phyloP scores from a whole-genome alignment of 1,139 yeast genomes.

The Zhuliangozyma blackwelliae region DNA sequence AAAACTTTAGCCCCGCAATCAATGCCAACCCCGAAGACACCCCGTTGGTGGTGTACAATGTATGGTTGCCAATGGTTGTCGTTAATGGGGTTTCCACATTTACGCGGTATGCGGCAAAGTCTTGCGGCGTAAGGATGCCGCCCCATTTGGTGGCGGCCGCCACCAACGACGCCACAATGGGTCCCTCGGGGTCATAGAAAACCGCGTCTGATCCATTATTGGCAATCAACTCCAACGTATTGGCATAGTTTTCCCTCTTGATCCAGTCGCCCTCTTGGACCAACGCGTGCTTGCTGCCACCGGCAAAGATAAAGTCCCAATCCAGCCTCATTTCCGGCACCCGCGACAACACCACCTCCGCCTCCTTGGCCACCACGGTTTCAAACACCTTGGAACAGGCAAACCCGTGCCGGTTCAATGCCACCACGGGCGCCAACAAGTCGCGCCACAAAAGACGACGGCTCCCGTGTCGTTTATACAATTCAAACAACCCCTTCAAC shows the following conservation, averaged over 20 bases:
- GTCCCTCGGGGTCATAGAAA: slow-evolving; percentile 80
- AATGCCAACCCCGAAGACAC: slow-evolving; percentile 84
- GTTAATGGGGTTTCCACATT: slow-evolving; percentile 53
- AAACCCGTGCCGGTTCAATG: slow-evolving; percentile 68
- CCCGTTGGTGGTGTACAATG: slow-evolving; percentile 67
- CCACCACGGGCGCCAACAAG: slow-evolving; percentile 69
- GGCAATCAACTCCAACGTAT: slow-evolving; percentile 66
- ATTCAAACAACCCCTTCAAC: slow-evolving; percentile 66
- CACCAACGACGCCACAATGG: slow-evolving; percentile 59
- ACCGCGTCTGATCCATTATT: slow-evolving; percentile 67
- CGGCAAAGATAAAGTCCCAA: slow-evolving; percentile 54
- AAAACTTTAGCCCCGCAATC: slow-evolving; percentile 67
- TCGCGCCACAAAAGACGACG: slow-evolving; percentile 72
- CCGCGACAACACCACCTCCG: slow-evolving; percentile 23
- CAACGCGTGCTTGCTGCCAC: slow-evolving; percentile 11
- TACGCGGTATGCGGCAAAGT: slow-evolving; percentile 60
- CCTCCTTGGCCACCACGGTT: slow-evolving; percentile 19
- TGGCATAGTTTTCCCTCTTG: slow-evolving; percentile 56
- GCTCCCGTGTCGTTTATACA: slow-evolving; percentile 60
- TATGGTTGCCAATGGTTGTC: slow-evolving; percentile 40
- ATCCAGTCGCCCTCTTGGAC: slow-evolving; percentile 56
- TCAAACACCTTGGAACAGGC: slow-evolving; percentile 47
- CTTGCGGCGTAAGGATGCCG: slow-evolving; percentile 60
- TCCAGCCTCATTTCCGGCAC: slow-evolving; percentile 28
- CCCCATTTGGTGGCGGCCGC: slow-evolving; percentile 42